Conservation (phyloP, 768 basidiomycete species). For the Baorangia bicolor region DNA sequence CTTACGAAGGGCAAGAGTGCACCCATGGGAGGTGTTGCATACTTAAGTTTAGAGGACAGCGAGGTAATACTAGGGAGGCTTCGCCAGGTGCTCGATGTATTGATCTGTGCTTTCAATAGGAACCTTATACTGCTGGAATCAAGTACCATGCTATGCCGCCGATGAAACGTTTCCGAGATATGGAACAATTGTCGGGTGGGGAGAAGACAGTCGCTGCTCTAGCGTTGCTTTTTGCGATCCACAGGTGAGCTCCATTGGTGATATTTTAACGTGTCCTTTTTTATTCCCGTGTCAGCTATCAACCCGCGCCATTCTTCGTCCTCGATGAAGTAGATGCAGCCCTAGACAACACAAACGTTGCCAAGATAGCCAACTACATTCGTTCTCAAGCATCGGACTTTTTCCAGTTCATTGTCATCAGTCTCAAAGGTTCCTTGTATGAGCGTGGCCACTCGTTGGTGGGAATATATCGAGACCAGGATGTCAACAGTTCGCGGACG, state of each 20-base stretch:
- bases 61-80: conserved; percentile 60
- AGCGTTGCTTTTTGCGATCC: conserved; percentile 95
- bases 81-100: conserved; percentile 7
- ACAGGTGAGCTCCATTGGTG: conserved; percentile 55
- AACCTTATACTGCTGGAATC: conserved; percentile 85
- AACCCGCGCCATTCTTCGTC: conserved; percentile 97
- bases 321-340: conserved; percentile 99
- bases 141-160: conserved; percentile 99
- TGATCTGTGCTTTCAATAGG: conserved; percentile 41
- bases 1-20: conserved; percentile 93
- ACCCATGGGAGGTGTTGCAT: conserved; percentile 95
- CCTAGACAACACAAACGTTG: conserved; percentile 97
- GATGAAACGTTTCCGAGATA: conserved; percentile 98
- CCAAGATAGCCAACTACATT: conserved; percentile 93
- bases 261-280: not conserved
- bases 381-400: conserved; percentile 74
- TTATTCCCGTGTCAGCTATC: conserved; percentile 58
- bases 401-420: conserved; percentile 98
- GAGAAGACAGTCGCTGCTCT: conserved; percentile 98
- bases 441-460: conserved; percentile 89
- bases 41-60: conserved; percentile 91
- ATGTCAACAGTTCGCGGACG: conserved; percentile 87
- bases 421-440: conserved; percentile 90
- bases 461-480: conserved; percentile 93
- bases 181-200: conserved; percentile 97